Evolutionary conservation across 306 rosid species (phyloP).

Genomic region (Cucurbita ficifolia): DNA sequence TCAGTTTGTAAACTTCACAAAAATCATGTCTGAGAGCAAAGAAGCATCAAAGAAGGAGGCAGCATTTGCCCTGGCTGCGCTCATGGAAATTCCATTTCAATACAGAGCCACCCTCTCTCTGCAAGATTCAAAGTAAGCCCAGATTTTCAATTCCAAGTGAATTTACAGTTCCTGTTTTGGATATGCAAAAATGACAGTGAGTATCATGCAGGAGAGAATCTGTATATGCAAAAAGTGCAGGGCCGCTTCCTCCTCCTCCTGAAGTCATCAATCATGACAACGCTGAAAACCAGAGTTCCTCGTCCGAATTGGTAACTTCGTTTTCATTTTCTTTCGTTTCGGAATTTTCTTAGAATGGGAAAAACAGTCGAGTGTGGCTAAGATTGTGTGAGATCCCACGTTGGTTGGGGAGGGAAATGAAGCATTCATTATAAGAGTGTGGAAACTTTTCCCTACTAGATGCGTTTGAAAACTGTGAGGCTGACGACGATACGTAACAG

Average conservation of each 20-base stretch:
- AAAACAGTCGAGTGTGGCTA: not conserved
- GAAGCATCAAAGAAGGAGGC: constrained; percentile 72
- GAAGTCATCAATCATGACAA: constrained; percentile 59
- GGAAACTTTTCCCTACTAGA: too few species aligned
- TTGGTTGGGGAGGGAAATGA: too few species aligned
- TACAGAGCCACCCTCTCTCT: constrained; percentile 55
- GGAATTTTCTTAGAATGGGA: constrained; percentile 1
- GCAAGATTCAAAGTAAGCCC: constrained; percentile 24
- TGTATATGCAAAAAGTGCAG: constrained; percentile 18
- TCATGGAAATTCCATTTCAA: constrained; percentile 91
- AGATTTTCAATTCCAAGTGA: not conserved
- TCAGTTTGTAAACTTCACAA: constrained; percentile 90
- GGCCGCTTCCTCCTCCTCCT: constrained; percentile 71
- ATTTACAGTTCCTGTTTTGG: not conserved
- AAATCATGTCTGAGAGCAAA: constrained; percentile 67
- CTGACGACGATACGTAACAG: too few species aligned
- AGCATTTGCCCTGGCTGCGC: constrained; percentile 88
- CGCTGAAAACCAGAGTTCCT: constrained; percentile 29
- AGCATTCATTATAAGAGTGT: too few species aligned
- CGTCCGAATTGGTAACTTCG: constrained; percentile 42
- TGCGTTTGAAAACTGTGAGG: too few species aligned
- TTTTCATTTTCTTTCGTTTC: not conserved
- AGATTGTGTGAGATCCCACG: too few species aligned
- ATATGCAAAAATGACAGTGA: not conserved
- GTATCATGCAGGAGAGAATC: constrained; percentile 29